phyloP scores from a whole-genome alignment of 768 basidiomycete species.

The Suillus variegatus region DNA sequence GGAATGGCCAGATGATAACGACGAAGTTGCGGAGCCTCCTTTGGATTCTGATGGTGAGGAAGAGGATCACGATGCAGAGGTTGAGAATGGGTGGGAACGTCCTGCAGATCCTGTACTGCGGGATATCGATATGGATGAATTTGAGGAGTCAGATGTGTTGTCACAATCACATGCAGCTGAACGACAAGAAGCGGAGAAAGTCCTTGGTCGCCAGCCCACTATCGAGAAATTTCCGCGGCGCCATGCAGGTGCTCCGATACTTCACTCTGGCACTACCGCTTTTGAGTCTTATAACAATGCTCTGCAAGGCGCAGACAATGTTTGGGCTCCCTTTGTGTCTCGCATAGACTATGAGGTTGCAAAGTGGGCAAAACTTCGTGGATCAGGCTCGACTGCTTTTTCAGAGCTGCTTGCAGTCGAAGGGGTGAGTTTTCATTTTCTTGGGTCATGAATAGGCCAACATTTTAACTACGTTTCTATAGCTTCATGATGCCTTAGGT shows the following conservation, averaged over 20 bases:
- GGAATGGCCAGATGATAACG: too few relatives aligned
- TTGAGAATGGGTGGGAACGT: too few relatives aligned
- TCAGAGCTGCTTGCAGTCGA: conserved; percentile 39
- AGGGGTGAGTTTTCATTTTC: conserved; percentile 32
- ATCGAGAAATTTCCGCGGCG: background rate
- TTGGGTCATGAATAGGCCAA: background rate
- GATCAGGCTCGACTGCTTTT: conserved; percentile 38
- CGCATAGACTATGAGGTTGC: conserved; percentile 42
- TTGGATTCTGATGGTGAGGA: too few relatives aligned
- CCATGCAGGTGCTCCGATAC: background rate
- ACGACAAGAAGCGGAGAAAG: too few relatives aligned
- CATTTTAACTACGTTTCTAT: background rate
- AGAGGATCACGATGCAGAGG: too few relatives aligned
- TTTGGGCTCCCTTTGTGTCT: conserved; percentile 35
- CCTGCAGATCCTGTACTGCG: too few relatives aligned
- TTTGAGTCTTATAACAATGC: background rate
- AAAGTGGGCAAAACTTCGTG: conserved; percentile 40
- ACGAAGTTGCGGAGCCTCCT: too few relatives aligned
- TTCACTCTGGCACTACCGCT: background rate
- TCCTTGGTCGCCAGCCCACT: too few relatives aligned
- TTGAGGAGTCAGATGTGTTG: too few relatives aligned
- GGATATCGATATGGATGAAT: too few relatives aligned
- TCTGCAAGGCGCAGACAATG: background rate
- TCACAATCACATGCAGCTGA: too few relatives aligned
- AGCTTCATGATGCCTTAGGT: conserved; percentile 27